A percentile compares a stretch with the other conserved stretches of the same genome.
These are phyloP conservation scores for Phytopythium mirpurense DNA, from an alignment of 352 stramenopile species.

Conservation along the genomic window DNA sequence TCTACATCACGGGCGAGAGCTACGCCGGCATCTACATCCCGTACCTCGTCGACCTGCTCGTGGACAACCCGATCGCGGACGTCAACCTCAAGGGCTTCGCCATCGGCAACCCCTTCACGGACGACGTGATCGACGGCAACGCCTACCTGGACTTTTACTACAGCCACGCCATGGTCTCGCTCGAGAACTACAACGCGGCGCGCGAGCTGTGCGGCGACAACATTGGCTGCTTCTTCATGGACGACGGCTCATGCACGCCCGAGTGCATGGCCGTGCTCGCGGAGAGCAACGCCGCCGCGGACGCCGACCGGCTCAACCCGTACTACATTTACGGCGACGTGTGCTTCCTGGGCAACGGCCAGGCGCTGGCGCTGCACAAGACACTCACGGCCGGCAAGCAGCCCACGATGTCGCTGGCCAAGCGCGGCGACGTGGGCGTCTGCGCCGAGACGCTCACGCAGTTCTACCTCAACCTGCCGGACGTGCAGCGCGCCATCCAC, in stretches of 20 bases:
- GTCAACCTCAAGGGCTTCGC: constrained; percentile 74
- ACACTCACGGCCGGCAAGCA: constrained; percentile 24
- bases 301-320: constrained; percentile 50
- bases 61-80: constrained; percentile 51
- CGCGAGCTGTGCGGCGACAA: constrained; percentile 41
- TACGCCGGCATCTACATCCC: constrained; percentile 91
- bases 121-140: constrained; percentile 53
- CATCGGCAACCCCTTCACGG: constrained; percentile 73
- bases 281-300: constrained; percentile 37
- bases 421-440: constrained; percentile 51
- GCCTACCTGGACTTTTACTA: constrained; percentile 86
- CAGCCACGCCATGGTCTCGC: constrained; percentile 78
- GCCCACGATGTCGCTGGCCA: constrained; percentile 14
- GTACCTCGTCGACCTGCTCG: constrained; percentile 70
- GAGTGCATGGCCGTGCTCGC: constrained; percentile 44
- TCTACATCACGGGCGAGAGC: constrained; percentile 82
- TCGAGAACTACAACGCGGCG: constrained; percentile 69
- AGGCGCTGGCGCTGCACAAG: constrained; percentile 43
- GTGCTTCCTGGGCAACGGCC: constrained; percentile 57
- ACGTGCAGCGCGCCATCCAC: constrained; percentile 64
- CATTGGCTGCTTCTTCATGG: constrained; percentile 60
- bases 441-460: constrained; percentile 69
- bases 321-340: constrained; percentile 84
- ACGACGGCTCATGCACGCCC: constrained; percentile 30
- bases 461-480: constrained; percentile 46